Evolutionary conservation across 805 yeast species (phyloP).

Genomic region (Cyberlindnera xylosilytica): DNA sequence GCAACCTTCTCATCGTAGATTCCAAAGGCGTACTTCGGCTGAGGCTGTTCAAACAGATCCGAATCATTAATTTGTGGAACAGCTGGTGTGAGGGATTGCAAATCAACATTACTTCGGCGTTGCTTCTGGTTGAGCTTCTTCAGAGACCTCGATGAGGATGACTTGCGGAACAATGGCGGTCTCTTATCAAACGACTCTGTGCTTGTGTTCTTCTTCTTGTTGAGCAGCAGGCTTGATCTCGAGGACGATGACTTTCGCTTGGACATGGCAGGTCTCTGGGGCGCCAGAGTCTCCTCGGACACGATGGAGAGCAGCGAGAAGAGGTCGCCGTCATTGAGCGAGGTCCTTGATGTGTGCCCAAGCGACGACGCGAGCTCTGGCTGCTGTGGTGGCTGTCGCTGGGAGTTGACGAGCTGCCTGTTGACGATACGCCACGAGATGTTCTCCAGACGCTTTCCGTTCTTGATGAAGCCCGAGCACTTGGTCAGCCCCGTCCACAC

Average conservation of each 20-base stretch:
- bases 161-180: constrained; percentile 22
- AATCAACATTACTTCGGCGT: constrained; percentile 15
- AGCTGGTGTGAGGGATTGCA: constrained; percentile 11
- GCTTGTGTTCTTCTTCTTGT: constrained; percentile 13
- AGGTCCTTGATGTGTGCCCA: constrained; percentile 20
- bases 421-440: constrained; percentile 33
- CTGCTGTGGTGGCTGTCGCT: constrained; percentile 7
- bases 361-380: too few relatives aligned
- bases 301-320: constrained; percentile 27
- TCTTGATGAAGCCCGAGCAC: constrained; percentile 28
- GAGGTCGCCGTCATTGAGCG: constrained; percentile 27
- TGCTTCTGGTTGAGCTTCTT: constrained; percentile 22
- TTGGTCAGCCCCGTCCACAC: constrained; percentile 39
- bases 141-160: constrained; percentile 27
- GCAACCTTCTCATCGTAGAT: constrained; percentile 12
- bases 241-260: constrained; percentile 22
- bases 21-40: constrained; percentile 30
- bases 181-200: constrained; percentile 16
- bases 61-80: constrained; percentile 20
- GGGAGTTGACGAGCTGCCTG: constrained; percentile 24
- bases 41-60: constrained; percentile 28
- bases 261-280: constrained; percentile 20
- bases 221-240: constrained; percentile 15
- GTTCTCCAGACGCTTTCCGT: constrained; percentile 30
- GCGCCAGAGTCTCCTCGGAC: constrained; percentile 22